A percentile compares a stretch with the other conserved stretches of the same genome.
These are phyloP conservation scores for Ichthyophthirius multifiliis DNA, from an alignment of 169 alveolate genomes.

Conservation along the genomic window DNA sequence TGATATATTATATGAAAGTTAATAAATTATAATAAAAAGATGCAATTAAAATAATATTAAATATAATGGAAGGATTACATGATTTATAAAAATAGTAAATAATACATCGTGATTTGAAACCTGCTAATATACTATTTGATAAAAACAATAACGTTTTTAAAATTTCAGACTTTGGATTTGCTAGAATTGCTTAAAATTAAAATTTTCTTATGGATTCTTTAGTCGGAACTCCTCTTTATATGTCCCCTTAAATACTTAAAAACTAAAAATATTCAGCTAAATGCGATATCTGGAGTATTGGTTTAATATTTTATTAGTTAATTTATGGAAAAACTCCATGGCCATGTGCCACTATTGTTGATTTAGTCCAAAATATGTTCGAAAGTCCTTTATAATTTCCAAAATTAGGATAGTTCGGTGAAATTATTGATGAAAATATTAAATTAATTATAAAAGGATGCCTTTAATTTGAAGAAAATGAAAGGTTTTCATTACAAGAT, in stretches of 20 bases:
- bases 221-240: slow-evolving; percentile 39
- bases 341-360: neutral
- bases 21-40: neutral
- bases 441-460: slow-evolving; percentile 1
- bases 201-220: slow-evolving; percentile 17
- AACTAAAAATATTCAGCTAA: slow-evolving; percentile 20
- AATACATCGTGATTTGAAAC: slow-evolving; percentile 35
- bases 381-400: neutral
- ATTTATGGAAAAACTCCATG: slow-evolving; percentile 21
- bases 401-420: neutral
- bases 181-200: neutral
- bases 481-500: neutral
- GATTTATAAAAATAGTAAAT: slow-evolving; percentile 7
- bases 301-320: slow-evolving; percentile 38
- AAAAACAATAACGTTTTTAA: slow-evolving; percentile 14
- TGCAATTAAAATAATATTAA: slow-evolving; percentile 13
- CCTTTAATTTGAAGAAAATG: neutral
- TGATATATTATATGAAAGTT: slow-evolving; percentile 11
- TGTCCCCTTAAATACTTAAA: slow-evolving; percentile 20
- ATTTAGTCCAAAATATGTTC: neutral
- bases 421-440: too few relatives aligned
- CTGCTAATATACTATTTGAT: slow-evolving; percentile 22
- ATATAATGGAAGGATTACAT: slow-evolving; percentile 20
- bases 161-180: slow-evolving; percentile 37
- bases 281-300: slow-evolving; percentile 55